Percentiles rank a stretch among this genome's conserved stretches.
phyloP scores from a whole-genome alignment of 805 yeast genomes.

The Peterozyma toletana region DNA sequence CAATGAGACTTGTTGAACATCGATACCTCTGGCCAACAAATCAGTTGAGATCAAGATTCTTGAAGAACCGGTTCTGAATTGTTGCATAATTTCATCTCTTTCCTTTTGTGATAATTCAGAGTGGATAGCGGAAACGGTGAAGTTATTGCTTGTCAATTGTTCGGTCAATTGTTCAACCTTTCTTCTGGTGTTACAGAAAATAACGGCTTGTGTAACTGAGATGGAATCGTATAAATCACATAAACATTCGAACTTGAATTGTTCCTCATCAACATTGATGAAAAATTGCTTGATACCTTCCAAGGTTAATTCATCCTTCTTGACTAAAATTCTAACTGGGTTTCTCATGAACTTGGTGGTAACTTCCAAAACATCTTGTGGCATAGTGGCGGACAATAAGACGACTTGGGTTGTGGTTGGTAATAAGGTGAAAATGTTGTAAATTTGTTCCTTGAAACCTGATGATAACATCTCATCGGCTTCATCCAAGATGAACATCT shows the following conservation, averaged over 20 bases:
- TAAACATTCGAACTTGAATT: slow-evolving; percentile 89
- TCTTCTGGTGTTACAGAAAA: slow-evolving; percentile 92
- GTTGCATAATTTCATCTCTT: slow-evolving; percentile 91
- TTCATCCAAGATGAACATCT: slow-evolving; percentile 95
- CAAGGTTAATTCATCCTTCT: slow-evolving; percentile 89
- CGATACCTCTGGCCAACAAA: slow-evolving; percentile 96
- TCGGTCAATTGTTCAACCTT: slow-evolving; percentile 87
- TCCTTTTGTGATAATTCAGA: slow-evolving; percentile 94
- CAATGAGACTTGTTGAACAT: slow-evolving; percentile 93
- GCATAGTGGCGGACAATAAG: slow-evolving; percentile 91
- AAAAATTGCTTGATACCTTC: slow-evolving; percentile 94
- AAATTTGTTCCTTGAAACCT: slow-evolving; percentile 94
- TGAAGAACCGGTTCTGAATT: slow-evolving; percentile 90
- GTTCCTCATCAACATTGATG: slow-evolving; percentile 87
- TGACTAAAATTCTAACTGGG: slow-evolving; percentile 90
- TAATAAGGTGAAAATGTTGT: slow-evolving; percentile 83
- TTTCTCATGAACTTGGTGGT: slow-evolving; percentile 91
- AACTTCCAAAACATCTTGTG: slow-evolving; percentile 83
- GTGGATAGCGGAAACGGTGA: slow-evolving; percentile 92
- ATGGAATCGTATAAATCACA: slow-evolving; percentile 93
- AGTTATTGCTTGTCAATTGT: slow-evolving; percentile 67
- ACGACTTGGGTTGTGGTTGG: slow-evolving; percentile 92
- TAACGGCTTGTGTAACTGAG: slow-evolving; percentile 95
- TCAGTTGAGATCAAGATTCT: slow-evolving; percentile 91
- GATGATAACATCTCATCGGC: slow-evolving; percentile 94